Evolutionary conservation across 768 basidiomycete genomes (phyloP).

Genomic region (Tephrocybe sp.): DNA sequence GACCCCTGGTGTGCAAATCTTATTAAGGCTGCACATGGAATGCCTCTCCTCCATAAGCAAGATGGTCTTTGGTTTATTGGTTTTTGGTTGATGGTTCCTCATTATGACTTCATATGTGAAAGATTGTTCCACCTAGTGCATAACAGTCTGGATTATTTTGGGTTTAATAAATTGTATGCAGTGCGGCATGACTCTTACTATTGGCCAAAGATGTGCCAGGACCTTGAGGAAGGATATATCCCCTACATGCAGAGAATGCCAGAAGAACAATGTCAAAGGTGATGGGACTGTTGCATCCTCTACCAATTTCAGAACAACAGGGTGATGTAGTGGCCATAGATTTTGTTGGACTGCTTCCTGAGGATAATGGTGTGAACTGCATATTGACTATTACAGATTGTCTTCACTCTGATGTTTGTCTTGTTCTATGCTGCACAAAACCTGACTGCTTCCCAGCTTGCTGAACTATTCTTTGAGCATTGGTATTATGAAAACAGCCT

Average conservation of each 20-base stretch:
- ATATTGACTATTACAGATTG: no score
- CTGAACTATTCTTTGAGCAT: no score
- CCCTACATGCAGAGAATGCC: conserved; percentile 12
- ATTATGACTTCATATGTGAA: conserved; percentile 17
- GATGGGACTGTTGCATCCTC: conserved; percentile 27
- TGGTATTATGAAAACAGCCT: conserved; percentile 35
- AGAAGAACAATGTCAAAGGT: conserved; percentile 27
- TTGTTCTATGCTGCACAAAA: conserved; percentile 11
- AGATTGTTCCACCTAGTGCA: conserved; percentile 25
- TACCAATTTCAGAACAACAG: conserved; percentile 24
- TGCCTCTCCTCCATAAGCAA: no score
- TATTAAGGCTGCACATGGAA: no score
- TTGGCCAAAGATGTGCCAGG: conserved; percentile 33
- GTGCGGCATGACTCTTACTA: conserved; percentile 24
- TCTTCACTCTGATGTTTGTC: no score
- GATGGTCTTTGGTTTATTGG: no score
- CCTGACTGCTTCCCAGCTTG: conserved; percentile 18
- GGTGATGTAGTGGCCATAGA: conserved; percentile 27
- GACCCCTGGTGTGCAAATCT: no score
- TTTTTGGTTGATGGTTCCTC: no score
- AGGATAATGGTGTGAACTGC: no score
- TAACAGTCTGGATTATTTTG: no score
- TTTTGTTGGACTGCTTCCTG: no score
- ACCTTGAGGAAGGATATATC: conserved; percentile 9
- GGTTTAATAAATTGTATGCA: conserved; percentile 30